Conservation (phyloP, 768 basidiomycete genomes). For the Lactarius sanguifluus region DNA sequence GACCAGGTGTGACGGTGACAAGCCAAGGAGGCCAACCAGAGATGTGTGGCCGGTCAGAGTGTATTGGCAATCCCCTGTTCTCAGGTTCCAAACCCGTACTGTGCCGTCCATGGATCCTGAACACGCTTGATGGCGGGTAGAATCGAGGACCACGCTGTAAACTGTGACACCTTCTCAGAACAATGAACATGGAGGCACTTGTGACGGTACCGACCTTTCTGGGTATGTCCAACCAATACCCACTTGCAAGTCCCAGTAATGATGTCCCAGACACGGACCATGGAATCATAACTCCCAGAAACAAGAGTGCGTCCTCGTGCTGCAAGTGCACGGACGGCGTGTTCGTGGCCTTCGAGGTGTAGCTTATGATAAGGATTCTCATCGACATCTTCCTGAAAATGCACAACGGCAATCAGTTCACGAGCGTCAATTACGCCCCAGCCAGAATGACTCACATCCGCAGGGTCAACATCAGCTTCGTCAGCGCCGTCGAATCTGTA, state of each 20-base stretch:
- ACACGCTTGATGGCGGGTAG: constrained; percentile 82
- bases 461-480: constrained; percentile 58
- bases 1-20: constrained; percentile 88
- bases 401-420: constrained; percentile 4
- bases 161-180: constrained; percentile 48
- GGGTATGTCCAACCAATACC: constrained; percentile 82
- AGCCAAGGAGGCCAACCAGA: constrained; percentile 88
- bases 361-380: constrained; percentile 90
- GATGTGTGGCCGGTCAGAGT: constrained; percentile 90
- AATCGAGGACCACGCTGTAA: constrained; percentile 92
- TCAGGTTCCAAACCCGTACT: constrained; percentile 91
- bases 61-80: constrained; percentile 75
- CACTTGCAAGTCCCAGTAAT: constrained; percentile 78
- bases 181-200: constrained; percentile 5
- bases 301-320: constrained; percentile 87
- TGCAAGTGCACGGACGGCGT: constrained; percentile 90
- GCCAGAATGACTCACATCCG: constrained; percentile 39
- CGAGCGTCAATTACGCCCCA: neutral
- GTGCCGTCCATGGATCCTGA: constrained; percentile 99
- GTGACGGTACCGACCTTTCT: constrained; percentile 66
- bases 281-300: constrained; percentile 95
- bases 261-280: constrained; percentile 94
- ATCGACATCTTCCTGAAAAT: constrained; percentile 56
- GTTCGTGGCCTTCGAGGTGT: constrained; percentile 84
- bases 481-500: constrained; percentile 67